phyloP scores from a whole-genome alignment of 2,329 filamentous ascomycete genomes.

The Nemania sp. region DNA sequence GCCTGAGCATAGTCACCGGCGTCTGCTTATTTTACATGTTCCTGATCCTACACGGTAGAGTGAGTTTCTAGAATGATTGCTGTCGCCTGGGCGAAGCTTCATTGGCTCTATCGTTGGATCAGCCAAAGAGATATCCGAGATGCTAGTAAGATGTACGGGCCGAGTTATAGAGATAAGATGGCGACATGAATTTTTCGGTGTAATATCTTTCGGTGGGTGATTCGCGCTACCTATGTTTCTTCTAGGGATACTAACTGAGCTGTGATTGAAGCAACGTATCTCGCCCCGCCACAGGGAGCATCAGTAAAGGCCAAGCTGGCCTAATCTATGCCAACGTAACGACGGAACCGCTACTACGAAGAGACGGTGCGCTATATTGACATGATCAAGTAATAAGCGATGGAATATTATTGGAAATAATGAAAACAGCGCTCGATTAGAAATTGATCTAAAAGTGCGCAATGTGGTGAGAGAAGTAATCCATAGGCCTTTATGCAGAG shows the following conservation, averaged over 20 bases:
- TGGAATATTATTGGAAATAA: background rate
- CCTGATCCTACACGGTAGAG: background rate
- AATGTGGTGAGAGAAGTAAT: background rate
- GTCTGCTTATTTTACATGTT: background rate
- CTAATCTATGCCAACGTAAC: background rate
- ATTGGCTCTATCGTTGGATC: background rate
- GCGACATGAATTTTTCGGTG: no score
- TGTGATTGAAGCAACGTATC: background rate
- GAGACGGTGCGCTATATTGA: background rate
- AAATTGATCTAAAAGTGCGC: background rate
- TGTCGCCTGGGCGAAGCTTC: background rate
- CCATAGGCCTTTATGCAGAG: background rate
- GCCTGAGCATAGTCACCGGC: constrained; percentile 20
- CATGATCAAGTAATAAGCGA: no score
- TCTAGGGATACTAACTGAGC: constrained; percentile 8
- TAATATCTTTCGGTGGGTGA: background rate
- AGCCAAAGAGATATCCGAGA: background rate
- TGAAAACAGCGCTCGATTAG: background rate
- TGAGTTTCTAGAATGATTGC: background rate
- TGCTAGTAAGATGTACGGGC: background rate
- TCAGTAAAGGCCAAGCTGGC: background rate
- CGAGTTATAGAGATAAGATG: background rate
- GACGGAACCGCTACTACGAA: background rate
- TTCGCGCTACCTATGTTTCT: background rate
- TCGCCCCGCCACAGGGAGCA: background rate